Conservation (phyloP, 768 basidiomycete species). For the Xerocomellus dryophilus region DNA sequence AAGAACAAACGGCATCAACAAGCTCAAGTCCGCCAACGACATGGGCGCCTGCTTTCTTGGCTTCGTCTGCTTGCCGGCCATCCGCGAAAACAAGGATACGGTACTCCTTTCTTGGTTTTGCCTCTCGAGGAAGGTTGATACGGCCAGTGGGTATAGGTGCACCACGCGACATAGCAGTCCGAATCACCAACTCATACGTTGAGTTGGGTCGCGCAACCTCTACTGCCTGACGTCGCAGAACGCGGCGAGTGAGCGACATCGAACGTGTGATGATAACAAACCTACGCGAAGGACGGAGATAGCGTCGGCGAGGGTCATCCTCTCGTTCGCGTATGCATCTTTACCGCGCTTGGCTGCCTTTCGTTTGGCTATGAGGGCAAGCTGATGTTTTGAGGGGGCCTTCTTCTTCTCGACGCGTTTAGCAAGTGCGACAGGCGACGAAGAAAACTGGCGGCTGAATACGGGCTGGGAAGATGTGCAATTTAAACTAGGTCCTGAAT, state of each 20-base stretch:
- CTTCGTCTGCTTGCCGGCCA: slow-evolving; percentile 76
- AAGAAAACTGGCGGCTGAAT: slow-evolving; percentile 44
- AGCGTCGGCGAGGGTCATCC: slow-evolving; percentile 63
- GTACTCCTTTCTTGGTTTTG: slow-evolving; percentile 66
- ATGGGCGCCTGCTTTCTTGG: slow-evolving; percentile 83
- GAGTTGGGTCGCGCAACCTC: slow-evolving; percentile 75
- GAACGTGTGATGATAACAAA: slow-evolving; percentile 9
- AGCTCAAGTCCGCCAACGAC: slow-evolving; percentile 89
- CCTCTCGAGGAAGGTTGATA: slow-evolving; percentile 78
- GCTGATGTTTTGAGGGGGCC: slow-evolving; percentile 65
- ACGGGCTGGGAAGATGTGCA: background rate
- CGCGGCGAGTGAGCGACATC: slow-evolving; percentile 1
- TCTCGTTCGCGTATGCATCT: slow-evolving; percentile 60
- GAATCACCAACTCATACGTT: slow-evolving; percentile 77
- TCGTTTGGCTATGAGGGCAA: slow-evolving; percentile 61
- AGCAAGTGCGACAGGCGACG: slow-evolving; percentile 44
- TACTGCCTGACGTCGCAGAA: slow-evolving; percentile 55
- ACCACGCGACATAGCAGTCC: slow-evolving; percentile 76
- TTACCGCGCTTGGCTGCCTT: slow-evolving; percentile 53
- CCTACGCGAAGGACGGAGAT: slow-evolving; percentile 69
- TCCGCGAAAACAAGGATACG: slow-evolving; percentile 93
- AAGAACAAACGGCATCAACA: slow-evolving; percentile 70
- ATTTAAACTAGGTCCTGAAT: background rate
- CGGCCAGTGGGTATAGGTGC: slow-evolving; percentile 87
- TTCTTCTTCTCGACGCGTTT: slow-evolving; percentile 52